phyloP scores from a whole-genome alignment of 2,329 filamentous ascomycete genomes.

The Monilinia polystroma region DNA sequence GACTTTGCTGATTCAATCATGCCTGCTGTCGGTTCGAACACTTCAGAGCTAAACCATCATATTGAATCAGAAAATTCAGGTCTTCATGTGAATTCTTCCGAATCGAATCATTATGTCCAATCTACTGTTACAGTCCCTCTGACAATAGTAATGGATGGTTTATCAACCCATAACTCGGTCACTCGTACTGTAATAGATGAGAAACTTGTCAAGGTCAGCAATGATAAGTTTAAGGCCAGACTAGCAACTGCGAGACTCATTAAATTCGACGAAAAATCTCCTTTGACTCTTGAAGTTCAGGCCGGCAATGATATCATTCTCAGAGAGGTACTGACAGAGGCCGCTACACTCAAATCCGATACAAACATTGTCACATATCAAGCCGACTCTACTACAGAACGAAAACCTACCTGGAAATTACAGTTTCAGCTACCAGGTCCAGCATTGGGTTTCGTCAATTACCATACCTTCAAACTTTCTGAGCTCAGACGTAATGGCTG shows the following conservation, averaged over 20 bases:
- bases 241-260: conserved; percentile 4
- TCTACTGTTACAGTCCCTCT: not conserved
- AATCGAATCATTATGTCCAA: not conserved
- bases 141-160: not conserved
- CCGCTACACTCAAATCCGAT: conserved; percentile 1
- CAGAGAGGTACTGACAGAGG: conserved; percentile 18
- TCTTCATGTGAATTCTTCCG: not conserved
- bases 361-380: conserved; percentile 22
- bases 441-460: conserved; percentile 12
- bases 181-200: conserved; percentile 3
- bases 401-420: conserved; percentile 24
- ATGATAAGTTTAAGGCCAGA: not conserved
- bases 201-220: conserved; percentile 10
- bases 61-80: not conserved
- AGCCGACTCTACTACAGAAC: conserved; percentile 1
- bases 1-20: not conserved
- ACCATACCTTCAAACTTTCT: conserved; percentile 7
- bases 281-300: conserved; percentile 15
- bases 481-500: not conserved
- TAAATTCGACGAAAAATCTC: conserved; percentile 7
- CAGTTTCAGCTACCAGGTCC: conserved; percentile 24
- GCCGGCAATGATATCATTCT: conserved; percentile 14
- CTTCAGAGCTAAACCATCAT: not conserved
- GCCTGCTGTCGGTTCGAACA: not conserved
- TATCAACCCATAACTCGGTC: not conserved